Base-by-base conservation (phyloP, 1,139 yeast genomes). In the Yamadazyma sp. region DNA sequence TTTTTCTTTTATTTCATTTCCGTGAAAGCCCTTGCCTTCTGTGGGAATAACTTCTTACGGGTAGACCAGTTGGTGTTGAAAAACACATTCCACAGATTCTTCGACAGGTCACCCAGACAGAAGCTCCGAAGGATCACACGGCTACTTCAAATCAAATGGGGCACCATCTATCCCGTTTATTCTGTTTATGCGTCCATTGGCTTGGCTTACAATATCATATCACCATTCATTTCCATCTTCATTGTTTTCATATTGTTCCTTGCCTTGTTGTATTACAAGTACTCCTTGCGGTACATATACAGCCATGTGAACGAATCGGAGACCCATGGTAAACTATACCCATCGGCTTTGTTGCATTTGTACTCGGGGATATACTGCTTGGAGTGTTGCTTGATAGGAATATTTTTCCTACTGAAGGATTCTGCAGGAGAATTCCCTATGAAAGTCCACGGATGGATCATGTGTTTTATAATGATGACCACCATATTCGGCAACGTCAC, bases 111-210 rank as follows among this genome's bases (percentile, higher is more conserved):
- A 0, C 92, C 94, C 1, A 72, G 92, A 40, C 71, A 71, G 45
- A 74, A 71, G 42, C 74, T 76, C 42, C 45, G 54, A 6, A 62
- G 84, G 41, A 46, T 74, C n/a, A 68, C 75, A 1, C 61, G 49
- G 1, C 58, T 76, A 14, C 68, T 75, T 6, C 54, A 59, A 15
- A 68, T 82, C 20, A 69, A 73, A 44, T 87, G 95, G 95, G 96
- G 96, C 0, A 73, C 91, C 0, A 61, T 77, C 1, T 88, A 84
- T 52, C 91, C 96, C 0, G 71, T 80, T 0, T 83, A 83, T 48
- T 80, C 96, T 1, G 82, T 86, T 4, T 73, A 86, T 49, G 91
- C 84, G 0, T 77, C 87, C 7, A 87, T 89, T 43, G 87, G 92
- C 0, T 61, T 89, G 24, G 80, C 86, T 0, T 88, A 87, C 53